Conservation (phyloP, 495 filamentous ascomycete genomes). For the Cercophora sp. region DNA sequence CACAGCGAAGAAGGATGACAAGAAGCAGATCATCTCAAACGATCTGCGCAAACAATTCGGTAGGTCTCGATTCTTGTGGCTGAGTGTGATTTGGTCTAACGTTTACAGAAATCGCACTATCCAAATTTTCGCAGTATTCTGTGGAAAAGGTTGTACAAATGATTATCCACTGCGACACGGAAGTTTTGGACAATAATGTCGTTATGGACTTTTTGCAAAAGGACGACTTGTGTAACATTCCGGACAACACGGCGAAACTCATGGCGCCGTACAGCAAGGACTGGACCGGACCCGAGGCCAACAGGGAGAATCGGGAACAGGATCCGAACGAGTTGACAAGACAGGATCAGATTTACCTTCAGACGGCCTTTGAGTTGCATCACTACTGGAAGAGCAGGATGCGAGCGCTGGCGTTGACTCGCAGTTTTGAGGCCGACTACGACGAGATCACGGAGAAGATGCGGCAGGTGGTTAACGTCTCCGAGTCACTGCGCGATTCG, state of each 20-base stretch:
- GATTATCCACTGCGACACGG: slow-evolving; percentile 91
- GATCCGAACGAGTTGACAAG: slow-evolving; percentile 86
- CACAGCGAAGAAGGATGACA: slow-evolving; percentile 72
- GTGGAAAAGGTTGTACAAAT: slow-evolving; percentile 82
- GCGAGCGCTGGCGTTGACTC: slow-evolving; percentile 80
- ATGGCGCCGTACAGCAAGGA: slow-evolving; percentile 95
- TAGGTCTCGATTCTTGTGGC: slow-evolving; percentile 29
- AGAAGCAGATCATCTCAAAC: slow-evolving; percentile 93
- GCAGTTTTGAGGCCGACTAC: slow-evolving; percentile 83
- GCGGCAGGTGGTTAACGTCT: slow-evolving; percentile 74
- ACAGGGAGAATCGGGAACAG: slow-evolving; percentile 73
- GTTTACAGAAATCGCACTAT: slow-evolving; percentile 71
- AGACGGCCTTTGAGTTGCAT: slow-evolving; percentile 89
- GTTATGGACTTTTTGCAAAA: slow-evolving; percentile 96
- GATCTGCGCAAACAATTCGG: slow-evolving; percentile 86
- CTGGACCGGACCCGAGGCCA: slow-evolving; percentile 87
- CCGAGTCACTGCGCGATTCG: slow-evolving; percentile 85
- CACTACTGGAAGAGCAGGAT: slow-evolving; percentile 99
- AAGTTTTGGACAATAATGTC: slow-evolving; percentile 86
- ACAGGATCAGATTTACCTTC: slow-evolving; percentile 91
- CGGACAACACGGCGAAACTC: slow-evolving; percentile 83
- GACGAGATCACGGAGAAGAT: slow-evolving; percentile 83
- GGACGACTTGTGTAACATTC: slow-evolving; percentile 85
- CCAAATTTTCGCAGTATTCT: slow-evolving; percentile 79
- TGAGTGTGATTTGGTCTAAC: slow-evolving; percentile 19